Percentiles rank a stretch among this genome's conserved stretches.
These are phyloP conservation scores for Fusarium mangiferae DNA, from an alignment of 2,329 filamentous ascomycete genomes.

Conservation along the genomic window DNA sequence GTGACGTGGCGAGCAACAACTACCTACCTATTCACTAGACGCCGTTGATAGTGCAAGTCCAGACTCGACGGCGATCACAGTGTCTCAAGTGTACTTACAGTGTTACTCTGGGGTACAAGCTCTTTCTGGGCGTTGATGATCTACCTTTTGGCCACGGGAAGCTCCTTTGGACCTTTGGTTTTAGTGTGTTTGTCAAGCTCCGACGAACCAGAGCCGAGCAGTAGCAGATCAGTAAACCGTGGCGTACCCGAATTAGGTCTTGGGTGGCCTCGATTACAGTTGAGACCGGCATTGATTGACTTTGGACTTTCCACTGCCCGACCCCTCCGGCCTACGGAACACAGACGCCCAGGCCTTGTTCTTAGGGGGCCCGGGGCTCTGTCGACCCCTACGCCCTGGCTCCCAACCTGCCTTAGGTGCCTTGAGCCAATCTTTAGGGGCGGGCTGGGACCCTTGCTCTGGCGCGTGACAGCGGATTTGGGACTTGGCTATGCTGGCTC, in stretches of 20 bases:
- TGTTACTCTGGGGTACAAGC: background rate
- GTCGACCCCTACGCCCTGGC: slow-evolving; percentile 14
- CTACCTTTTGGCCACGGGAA: slow-evolving; percentile 33
- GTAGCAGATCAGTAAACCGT: slow-evolving; percentile 29
- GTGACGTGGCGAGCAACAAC: slow-evolving; percentile 35
- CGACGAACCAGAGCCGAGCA: slow-evolving; percentile 34
- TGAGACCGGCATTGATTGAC: slow-evolving; percentile 30
- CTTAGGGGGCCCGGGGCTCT: background rate
- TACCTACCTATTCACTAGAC: slow-evolving; percentile 8
- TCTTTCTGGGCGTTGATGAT: background rate
- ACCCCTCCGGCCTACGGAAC: slow-evolving; percentile 7
- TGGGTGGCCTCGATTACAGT: slow-evolving; percentile 41
- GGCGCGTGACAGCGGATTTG: slow-evolving; percentile 39
- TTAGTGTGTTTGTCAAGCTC: slow-evolving; percentile 18
- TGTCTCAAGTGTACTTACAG: slow-evolving; percentile 10
- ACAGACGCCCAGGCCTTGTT: slow-evolving; percentile 20
- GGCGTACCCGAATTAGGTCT: slow-evolving; percentile 35
- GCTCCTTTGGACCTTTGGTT: slow-evolving; percentile 30
- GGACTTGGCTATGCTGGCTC: slow-evolving; percentile 19
- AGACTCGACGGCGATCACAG: slow-evolving; percentile 7
- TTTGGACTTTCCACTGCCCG: slow-evolving; percentile 5
- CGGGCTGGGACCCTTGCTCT: slow-evolving; percentile 33
- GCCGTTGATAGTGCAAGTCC: slow-evolving; percentile 12
- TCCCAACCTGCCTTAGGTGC: slow-evolving; percentile 2
- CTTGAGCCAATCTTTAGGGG: slow-evolving; percentile 19